phyloP scores from a whole-genome alignment of 257 asterid genomes.

The Przewalskia tangutica region DNA sequence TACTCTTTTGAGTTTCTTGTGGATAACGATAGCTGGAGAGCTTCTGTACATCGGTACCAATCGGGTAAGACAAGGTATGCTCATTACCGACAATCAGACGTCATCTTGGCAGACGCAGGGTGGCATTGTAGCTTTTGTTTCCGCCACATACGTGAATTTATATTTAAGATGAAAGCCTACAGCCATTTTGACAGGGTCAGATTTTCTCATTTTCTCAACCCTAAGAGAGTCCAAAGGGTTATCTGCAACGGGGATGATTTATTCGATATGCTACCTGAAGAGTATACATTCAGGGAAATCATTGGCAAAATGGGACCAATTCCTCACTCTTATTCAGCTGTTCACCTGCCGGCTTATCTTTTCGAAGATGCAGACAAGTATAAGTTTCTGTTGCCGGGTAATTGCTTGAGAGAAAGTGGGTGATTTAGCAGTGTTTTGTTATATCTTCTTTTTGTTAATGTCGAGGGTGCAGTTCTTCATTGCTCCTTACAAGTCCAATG shows the following conservation, averaged over 20 bases:
- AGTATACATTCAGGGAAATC: conserved; percentile 64
- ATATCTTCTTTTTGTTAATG: conserved; percentile 21
- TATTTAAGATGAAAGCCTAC: conserved; percentile 76
- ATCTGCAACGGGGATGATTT: conserved; percentile 68
- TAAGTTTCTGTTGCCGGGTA: conserved; percentile 64
- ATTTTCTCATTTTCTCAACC: conserved; percentile 53
- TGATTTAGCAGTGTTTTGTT: conserved; percentile 7
- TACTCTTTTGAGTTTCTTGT: conserved; percentile 70
- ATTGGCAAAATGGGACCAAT: conserved; percentile 79
- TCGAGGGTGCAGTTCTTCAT: conserved; percentile 18
- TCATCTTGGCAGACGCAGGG: conserved; percentile 58
- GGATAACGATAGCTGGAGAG: conserved; percentile 75
- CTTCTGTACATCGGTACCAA: conserved; percentile 57
- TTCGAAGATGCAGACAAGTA: conserved; percentile 56
- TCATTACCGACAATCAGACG: conserved; percentile 65
- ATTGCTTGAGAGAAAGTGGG: conserved; percentile 62
- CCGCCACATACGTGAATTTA: conserved; percentile 48
- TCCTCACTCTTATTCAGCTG: conserved; percentile 73
- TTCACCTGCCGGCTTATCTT: conserved; percentile 72
- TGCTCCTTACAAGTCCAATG: conserved; percentile 16
- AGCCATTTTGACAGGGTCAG: conserved; percentile 71
- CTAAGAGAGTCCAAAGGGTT: conserved; percentile 59
- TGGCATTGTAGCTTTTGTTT: conserved; percentile 90
- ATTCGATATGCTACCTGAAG: conserved; percentile 88
- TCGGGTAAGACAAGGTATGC: conserved; percentile 75